These are phyloP conservation scores for Colletotrichum liriopes DNA, from an alignment of 2,329 filamentous ascomycete genomes.

Conservation along the genomic window DNA sequence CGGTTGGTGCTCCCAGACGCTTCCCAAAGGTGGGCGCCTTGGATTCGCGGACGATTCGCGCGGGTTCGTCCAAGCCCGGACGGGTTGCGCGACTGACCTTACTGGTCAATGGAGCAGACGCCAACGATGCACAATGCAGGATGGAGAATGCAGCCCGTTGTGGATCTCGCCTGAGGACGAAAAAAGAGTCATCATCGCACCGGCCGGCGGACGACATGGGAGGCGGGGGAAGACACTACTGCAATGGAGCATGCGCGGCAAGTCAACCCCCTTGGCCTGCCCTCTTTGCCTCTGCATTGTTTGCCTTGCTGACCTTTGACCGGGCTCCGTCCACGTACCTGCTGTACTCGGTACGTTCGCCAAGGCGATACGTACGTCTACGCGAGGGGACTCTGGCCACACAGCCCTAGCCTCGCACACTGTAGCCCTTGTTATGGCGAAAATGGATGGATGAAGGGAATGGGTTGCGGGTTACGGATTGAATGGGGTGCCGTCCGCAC, in stretches of 20 bases:
- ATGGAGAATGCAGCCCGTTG: background rate
- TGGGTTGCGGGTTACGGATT: background rate
- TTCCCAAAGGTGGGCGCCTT: background rate
- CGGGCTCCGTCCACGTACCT: background rate
- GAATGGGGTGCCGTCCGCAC: background rate
- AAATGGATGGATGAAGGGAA: slow-evolving; percentile 1
- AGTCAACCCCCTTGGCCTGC: slow-evolving; percentile 16
- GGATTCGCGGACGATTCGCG: slow-evolving; percentile 16
- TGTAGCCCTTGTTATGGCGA: slow-evolving; percentile 1
- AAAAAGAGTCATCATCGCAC: slow-evolving; percentile 36
- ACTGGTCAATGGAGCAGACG: slow-evolving; percentile 38
- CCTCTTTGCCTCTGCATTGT: background rate
- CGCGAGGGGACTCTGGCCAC: slow-evolving; percentile 12
- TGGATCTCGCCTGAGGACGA: slow-evolving; percentile 2
- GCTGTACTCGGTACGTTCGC: slow-evolving; percentile 3
- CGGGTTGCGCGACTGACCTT: slow-evolving; percentile 29
- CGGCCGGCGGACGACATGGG: background rate
- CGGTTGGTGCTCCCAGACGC: background rate
- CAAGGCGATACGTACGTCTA: background rate
- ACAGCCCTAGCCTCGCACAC: slow-evolving; percentile 22
- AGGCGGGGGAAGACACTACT: slow-evolving; percentile 3
- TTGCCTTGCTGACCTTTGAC: background rate
- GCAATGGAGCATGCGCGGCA: slow-evolving; percentile 21
- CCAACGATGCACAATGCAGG: slow-evolving; percentile 21
- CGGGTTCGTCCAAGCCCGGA: background rate